Base-by-base conservation (phyloP, 2,329 filamentous ascomycete genomes). In the Stylonectria norvegica region DNA sequence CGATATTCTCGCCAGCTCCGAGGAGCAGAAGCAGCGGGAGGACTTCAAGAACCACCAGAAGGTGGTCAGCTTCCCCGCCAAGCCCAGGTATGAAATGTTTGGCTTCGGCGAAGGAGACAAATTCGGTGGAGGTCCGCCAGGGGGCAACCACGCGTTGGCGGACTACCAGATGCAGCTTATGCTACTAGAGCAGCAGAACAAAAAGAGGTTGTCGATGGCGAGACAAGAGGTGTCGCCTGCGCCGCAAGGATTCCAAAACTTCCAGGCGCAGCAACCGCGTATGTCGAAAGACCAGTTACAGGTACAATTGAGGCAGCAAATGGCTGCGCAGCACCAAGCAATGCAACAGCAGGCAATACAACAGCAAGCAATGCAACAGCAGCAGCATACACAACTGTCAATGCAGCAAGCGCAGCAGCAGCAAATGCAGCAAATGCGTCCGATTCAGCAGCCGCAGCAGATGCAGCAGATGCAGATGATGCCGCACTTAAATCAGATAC, bases 81-180 rank as follows among this genome's bases (percentile, higher is more conserved):
- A 42, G 17, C 17, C 14, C 1, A 15, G 18, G 14, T n/a, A 20
- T 4, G 31, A 29, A 4, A 37, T 48, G 36, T 50, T 50, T 40
- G 45, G 47, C 38, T 10, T 30, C 14, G n/a, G n/a, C n/a, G 27
- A 30, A 6, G 69, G 62, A 34, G 63, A 60, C 15, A 70, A 71
- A 48, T 65, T 63, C n/a, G 71, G 64, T 44, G 71, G 55, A 6
- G 55, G 60, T 5, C n/a, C n/a, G n/a, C n/a, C n/a, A n/a, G n/a
- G n/a, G n/a, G 83, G 81, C 63, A 89, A 88, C 59, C 85, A 89
- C 59, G 86, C 85, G 12, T 71, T 90, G 20, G 85, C 89, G 63
- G 86, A 91, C 61, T 90, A 90, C 56, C 86, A 90, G 67, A 89
- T 89, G 85, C 86, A 91, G 61, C 68, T 90, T 57, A 90, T 89